These are phyloP conservation scores for Theileria equi DNA, from an alignment of 169 alveolate species.

Conservation along the genomic window DNA sequence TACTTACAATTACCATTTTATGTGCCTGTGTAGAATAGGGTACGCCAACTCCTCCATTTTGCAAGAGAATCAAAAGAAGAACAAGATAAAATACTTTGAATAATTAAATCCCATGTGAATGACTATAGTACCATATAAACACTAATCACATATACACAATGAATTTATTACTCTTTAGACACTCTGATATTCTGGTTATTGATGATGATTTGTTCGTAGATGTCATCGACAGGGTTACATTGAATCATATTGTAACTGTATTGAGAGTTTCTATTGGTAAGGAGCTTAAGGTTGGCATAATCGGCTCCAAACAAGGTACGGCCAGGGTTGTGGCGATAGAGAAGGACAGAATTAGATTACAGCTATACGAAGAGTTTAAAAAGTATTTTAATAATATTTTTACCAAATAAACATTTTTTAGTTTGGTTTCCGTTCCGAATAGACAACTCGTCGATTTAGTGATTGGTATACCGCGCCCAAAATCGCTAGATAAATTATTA, in stretches of 20 bases:
- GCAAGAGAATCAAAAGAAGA: background rate
- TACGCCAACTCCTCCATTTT: conserved; percentile 6
- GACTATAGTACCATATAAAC: background rate
- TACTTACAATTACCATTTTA: background rate
- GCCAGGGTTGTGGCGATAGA: conserved; percentile 28
- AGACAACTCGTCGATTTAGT: conserved; percentile 68
- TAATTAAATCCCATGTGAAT: background rate
- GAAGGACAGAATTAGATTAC: background rate
- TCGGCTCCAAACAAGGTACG: conserved; percentile 32
- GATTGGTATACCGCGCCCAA: conserved; percentile 76
- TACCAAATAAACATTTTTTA: background rate
- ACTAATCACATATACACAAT: conserved; percentile 2
- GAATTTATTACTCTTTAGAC: conserved; percentile 40
- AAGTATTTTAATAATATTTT: background rate
- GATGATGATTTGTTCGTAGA: conserved; percentile 13
- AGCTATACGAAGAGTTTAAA: conserved; percentile 24
- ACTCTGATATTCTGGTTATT: conserved; percentile 17
- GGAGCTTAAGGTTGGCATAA: conserved; percentile 29
- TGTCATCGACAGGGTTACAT: conserved; percentile 24
- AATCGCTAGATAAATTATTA: conserved; percentile 66
- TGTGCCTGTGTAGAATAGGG: conserved; percentile 23
- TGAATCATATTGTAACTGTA: conserved; percentile 32
- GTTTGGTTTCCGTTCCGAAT: conserved; percentile 5
- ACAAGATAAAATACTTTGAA: conserved; percentile 8
- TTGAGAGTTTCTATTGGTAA: conserved; percentile 55